Evolutionary conservation across 2,329 filamentous ascomycete genomes (phyloP).

Genomic region (Metarhizium anisopliae): DNA sequence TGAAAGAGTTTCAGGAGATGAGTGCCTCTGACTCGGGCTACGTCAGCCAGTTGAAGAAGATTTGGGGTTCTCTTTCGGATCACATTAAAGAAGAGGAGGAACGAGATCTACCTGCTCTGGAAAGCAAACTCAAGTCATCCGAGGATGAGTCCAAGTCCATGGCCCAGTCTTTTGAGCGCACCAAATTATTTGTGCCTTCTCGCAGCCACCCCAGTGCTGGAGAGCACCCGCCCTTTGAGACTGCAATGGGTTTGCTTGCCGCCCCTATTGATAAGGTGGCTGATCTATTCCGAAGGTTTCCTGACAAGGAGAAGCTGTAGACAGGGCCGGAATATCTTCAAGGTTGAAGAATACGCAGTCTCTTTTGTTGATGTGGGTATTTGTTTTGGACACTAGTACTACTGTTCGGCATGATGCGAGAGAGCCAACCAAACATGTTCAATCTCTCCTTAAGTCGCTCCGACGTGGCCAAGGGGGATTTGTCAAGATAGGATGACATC

Average conservation of each 20-base stretch:
- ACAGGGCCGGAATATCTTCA: neutral
- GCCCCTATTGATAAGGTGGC: conserved; percentile 47
- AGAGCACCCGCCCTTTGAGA: conserved; percentile 47
- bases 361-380: neutral
- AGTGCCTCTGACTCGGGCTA: conserved; percentile 30
- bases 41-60: conserved; percentile 28
- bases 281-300: conserved; percentile 48
- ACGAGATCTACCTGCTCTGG: conserved; percentile 38
- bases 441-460: too few relatives aligned
- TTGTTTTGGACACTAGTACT: neutral
- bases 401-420: too few relatives aligned
- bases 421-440: too few relatives aligned
- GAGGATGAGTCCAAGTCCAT: conserved; percentile 25
- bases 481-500: too few relatives aligned
- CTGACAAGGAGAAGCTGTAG: conserved; percentile 17
- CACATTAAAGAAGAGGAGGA: conserved; percentile 44
- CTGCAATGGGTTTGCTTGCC: conserved; percentile 40
- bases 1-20: conserved; percentile 41
- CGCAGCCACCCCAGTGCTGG: conserved; percentile 41
- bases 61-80: conserved; percentile 32
- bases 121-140: conserved; percentile 26
- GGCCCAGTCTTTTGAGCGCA: conserved; percentile 36
- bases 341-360: neutral
- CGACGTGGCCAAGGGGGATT: too few relatives aligned
- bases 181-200: conserved; percentile 44